phyloP scores from a whole-genome alignment of 2,329 filamentous ascomycete species.

The Grosmannia penicillata region DNA sequence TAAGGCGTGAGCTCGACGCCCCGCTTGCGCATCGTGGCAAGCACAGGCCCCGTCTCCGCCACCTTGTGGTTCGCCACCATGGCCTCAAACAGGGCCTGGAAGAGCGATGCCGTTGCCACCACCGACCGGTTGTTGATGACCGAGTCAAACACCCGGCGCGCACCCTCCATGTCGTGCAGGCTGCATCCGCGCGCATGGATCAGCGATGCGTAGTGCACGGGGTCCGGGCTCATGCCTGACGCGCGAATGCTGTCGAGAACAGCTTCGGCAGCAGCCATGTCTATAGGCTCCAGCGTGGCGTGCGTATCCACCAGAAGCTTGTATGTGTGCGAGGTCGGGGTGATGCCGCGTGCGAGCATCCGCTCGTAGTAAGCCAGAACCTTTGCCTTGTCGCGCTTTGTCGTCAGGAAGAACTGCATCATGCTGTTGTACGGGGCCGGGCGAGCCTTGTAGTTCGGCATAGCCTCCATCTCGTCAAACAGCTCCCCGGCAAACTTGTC shows the following conservation, averaged over 20 bases:
- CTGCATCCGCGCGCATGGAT: slow-evolving; percentile 95
- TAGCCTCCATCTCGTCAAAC: slow-evolving; percentile 97
- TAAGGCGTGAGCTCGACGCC: slow-evolving; percentile 84
- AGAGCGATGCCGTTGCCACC: slow-evolving; percentile 68
- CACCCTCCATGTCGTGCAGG: slow-evolving; percentile 76
- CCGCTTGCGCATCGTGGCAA: slow-evolving; percentile 59
- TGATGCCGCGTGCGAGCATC: slow-evolving; percentile 76
- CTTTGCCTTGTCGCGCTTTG: slow-evolving; percentile 90
- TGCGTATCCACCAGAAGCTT: slow-evolving; percentile 94
- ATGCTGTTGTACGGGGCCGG: slow-evolving; percentile 97
- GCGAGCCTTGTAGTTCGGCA: slow-evolving; percentile 96
- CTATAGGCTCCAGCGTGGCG: slow-evolving; percentile 78
- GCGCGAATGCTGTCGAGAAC: slow-evolving; percentile 66
- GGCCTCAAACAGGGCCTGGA: slow-evolving; percentile 91
- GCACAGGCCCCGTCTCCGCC: slow-evolving; percentile 55
- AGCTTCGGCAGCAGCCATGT: slow-evolving; percentile 76
- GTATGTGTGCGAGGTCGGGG: slow-evolving; percentile 89
- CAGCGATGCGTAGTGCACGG: slow-evolving; percentile 88
- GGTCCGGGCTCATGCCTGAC: slow-evolving; percentile 64
- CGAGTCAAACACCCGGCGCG: slow-evolving; percentile 66
- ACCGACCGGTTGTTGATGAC: slow-evolving; percentile 56
- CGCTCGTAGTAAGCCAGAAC: slow-evolving; percentile 89
- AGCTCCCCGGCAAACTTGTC: slow-evolving; percentile 96
- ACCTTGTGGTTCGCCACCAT: slow-evolving; percentile 93
- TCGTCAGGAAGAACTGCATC: slow-evolving; percentile 98